Conservation (phyloP, 345 rosid species). For the Moricandia arvensis region DNA sequence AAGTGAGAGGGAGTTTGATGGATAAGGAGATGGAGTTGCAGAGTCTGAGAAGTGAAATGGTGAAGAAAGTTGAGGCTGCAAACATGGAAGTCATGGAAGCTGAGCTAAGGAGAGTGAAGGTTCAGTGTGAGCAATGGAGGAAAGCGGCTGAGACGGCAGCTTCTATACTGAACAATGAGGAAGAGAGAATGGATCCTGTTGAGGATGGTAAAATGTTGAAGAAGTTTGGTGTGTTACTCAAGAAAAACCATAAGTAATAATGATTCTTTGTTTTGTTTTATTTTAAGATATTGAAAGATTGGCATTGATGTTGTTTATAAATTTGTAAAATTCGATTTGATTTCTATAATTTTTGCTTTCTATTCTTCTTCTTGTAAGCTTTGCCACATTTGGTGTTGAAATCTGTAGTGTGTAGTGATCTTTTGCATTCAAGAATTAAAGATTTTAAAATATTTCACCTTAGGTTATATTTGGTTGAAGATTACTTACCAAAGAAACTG, state of each 20-base stretch:
- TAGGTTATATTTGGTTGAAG: neutral
- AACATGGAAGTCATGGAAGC: slow-evolving; percentile 55
- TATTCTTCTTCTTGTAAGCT: neutral
- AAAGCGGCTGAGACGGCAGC: slow-evolving; percentile 98
- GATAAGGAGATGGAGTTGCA: slow-evolving; percentile 55
- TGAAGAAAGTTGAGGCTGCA: slow-evolving; percentile 47
- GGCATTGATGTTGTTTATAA: slow-evolving; percentile 14
- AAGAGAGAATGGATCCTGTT: slow-evolving; percentile 49
- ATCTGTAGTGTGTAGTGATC: neutral
- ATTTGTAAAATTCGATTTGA: slow-evolving; percentile 30
- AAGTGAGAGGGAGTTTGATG: slow-evolving; percentile 47
- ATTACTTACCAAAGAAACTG: neutral
- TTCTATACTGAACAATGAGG: slow-evolving; percentile 70
- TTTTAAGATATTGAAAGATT: neutral
- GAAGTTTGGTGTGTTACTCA: slow-evolving; percentile 90
- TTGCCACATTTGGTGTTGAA: slow-evolving; percentile 14
- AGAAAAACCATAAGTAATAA: slow-evolving; percentile 68
- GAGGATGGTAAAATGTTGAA: slow-evolving; percentile 74
- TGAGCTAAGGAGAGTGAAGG: slow-evolving; percentile 76
- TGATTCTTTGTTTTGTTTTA: neutral
- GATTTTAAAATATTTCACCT: neutral
- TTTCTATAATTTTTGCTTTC: neutral
- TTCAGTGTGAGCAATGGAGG: slow-evolving; percentile 95
- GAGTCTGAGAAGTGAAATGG: slow-evolving; percentile 52
- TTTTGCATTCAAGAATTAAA: neutral